Evolutionary conservation across 331 rosid genomes (phyloP).

Genomic region (Quercus tomentella): DNA sequence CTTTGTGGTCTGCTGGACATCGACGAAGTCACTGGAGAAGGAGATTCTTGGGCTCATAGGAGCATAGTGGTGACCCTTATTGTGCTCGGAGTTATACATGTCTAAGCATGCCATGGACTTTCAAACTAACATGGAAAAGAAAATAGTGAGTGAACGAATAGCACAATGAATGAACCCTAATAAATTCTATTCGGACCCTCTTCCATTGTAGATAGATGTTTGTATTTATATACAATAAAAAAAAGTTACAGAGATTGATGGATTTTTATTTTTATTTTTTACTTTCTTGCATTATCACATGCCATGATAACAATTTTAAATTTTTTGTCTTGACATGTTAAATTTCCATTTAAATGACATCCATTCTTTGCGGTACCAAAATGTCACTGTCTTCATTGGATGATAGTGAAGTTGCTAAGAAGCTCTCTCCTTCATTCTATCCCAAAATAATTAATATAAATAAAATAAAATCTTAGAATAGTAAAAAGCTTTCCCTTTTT

Average conservation of each 20-base stretch:
- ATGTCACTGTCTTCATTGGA: constrained; percentile 38
- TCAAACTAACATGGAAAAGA: constrained; percentile 41
- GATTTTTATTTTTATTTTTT: not conserved
- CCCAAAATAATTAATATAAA: constrained; percentile 5
- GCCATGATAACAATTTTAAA: constrained; percentile 41
- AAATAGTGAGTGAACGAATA: not conserved
- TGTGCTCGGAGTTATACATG: constrained; percentile 84
- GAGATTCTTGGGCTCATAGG: constrained; percentile 94
- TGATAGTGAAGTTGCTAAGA: constrained; percentile 40
- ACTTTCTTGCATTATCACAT: constrained; percentile 27
- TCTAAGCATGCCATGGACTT: constrained; percentile 82
- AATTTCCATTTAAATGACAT: constrained; percentile 31
- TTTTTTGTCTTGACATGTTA: constrained; percentile 44
- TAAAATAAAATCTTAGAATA: not conserved
- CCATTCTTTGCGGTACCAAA: constrained; percentile 36
- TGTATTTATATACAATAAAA: constrained; percentile 40
- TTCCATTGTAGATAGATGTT: constrained; percentile 11
- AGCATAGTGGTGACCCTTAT: constrained; percentile 43
- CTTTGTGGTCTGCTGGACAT: constrained; percentile 54
- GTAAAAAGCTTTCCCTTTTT: constrained; percentile 18
- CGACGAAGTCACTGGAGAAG: constrained; percentile 87
- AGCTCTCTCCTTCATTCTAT: constrained; percentile 26
- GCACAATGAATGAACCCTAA: constrained; percentile 20
- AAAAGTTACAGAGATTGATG: not conserved
- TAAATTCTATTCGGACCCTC: constrained; percentile 41